Base-by-base conservation (phyloP, 345 rosid genomes). In the Capsella bursapastoris region DNA sequence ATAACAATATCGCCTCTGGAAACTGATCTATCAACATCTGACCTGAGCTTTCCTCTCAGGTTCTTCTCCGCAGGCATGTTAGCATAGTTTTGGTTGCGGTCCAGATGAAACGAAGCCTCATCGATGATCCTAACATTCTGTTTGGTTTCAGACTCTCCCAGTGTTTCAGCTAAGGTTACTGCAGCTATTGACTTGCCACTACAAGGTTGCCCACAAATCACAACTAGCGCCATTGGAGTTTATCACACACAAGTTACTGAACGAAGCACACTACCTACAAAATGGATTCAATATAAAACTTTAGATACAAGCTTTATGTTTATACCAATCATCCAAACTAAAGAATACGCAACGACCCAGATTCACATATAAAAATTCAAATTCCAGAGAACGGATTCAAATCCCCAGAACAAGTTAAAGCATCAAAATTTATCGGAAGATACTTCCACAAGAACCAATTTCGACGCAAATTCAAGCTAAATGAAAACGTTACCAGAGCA, bases 11-110 rank as follows among this genome's bases (percentile, higher is more conserved):
- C 88, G 34, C 94, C 98, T 82, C 79, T 92, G 0, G 97, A 90
- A n/a, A 88, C 86, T 13, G 98, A 92, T 77, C 99, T 88, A 83
- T 96, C 99, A 72, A 96, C 99, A 82, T 90, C 97, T 28, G 99
- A 96, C 81, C 99, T 78, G 0, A 96, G 88, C 31, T 89, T 90
- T n/a, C 97, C 99, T 67, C 99, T 82, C 58, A 95, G 76, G 41
- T 88, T 95, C 84, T 95, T 95, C 89, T 95, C 98, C 1, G 91
- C 86, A 7, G 97, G 79, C 94, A 90, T 96, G 75, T 85, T 79
- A 16, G 91, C 97, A 66, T 96, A 96, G 74, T 90, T 96, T 70
- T 90, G 91, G 72, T 89, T 92, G 10, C 96, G 90, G 62, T 88
- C 95, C 40, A 92, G 96, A 83, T 92, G 98, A 63, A 96, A 88